phyloP scores from a whole-genome alignment of 768 basidiomycete genomes.

The Hebeloma cylindrosporum region DNA sequence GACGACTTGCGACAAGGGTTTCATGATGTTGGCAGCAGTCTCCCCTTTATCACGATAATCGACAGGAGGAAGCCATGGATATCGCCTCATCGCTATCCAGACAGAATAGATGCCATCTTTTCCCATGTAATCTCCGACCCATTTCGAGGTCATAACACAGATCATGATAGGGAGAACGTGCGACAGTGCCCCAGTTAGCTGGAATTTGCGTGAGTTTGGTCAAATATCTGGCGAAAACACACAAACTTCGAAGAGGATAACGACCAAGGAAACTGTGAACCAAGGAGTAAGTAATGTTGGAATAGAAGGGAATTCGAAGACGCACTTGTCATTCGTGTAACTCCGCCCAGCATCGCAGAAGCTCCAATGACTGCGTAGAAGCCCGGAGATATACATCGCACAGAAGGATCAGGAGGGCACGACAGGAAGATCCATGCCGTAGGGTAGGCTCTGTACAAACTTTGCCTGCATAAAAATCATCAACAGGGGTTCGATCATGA shows the following conservation, averaged over 20 bases:
- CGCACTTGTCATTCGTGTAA: constrained; percentile 76
- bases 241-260: constrained; percentile 70
- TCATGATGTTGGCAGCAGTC: constrained; percentile 63
- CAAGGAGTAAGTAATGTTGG: neutral
- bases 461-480: constrained; percentile 48
- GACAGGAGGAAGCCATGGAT: constrained; percentile 67
- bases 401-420: constrained; percentile 70
- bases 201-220: neutral
- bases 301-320: neutral
- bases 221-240: constrained; percentile 3
- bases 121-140: constrained; percentile 71
- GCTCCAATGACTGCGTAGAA: constrained; percentile 80
- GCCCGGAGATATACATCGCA: constrained; percentile 69
- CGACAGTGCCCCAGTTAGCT: constrained; percentile 78
- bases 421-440: constrained; percentile 68
- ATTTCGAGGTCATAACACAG: constrained; percentile 74
- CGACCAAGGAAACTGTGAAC: constrained; percentile 66
- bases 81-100: constrained; percentile 71
- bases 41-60: constrained; percentile 67
- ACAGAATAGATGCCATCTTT: constrained; percentile 69
- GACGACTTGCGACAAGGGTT: constrained; percentile 46
- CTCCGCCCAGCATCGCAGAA: constrained; percentile 73
- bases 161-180: constrained; percentile 86
- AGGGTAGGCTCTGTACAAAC: constrained; percentile 63
- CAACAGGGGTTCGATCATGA: constrained; percentile 1